phyloP scores from a whole-genome alignment of 352 stramenopile species.

The Blastocystis sp. region DNA sequence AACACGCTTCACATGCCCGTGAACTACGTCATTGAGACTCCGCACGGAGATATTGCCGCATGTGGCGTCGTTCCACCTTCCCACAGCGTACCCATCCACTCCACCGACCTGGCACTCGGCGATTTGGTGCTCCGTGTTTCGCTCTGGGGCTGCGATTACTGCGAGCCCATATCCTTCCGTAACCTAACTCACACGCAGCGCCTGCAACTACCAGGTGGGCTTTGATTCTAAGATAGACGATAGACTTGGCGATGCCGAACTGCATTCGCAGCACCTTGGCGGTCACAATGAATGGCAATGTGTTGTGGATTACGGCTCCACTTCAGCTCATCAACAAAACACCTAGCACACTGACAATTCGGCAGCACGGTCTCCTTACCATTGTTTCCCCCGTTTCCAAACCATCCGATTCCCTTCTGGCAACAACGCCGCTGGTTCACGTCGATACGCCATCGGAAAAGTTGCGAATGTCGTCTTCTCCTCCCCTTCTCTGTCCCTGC shows the following conservation, averaged over 20 bases:
- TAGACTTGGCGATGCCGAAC: neutral
- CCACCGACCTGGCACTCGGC: neutral
- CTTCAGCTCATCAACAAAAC: constrained; percentile 23
- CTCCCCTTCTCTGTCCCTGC: too few relatives aligned
- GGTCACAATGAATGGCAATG: neutral
- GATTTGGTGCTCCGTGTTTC: neutral
- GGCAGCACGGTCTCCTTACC: too few relatives aligned
- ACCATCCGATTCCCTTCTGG: neutral
- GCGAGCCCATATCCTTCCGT: neutral
- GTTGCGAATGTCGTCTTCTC: too few relatives aligned
- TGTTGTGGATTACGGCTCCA: neutral
- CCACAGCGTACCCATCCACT: neutral
- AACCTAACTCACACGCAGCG: neutral
- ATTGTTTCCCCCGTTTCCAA: neutral
- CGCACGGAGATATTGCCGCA: neutral
- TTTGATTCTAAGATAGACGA: neutral
- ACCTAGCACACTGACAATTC: neutral
- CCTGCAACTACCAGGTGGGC: neutral
- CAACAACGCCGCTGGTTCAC: too few relatives aligned
- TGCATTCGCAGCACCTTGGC: neutral
- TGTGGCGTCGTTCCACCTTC: neutral
- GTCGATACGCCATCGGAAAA: too few relatives aligned
- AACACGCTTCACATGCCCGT: neutral
- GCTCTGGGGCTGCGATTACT: constrained; percentile 7
- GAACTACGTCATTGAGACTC: neutral